phyloP scores from a whole-genome alignment of 179 eudicot species.

The Camellia oleifera region DNA sequence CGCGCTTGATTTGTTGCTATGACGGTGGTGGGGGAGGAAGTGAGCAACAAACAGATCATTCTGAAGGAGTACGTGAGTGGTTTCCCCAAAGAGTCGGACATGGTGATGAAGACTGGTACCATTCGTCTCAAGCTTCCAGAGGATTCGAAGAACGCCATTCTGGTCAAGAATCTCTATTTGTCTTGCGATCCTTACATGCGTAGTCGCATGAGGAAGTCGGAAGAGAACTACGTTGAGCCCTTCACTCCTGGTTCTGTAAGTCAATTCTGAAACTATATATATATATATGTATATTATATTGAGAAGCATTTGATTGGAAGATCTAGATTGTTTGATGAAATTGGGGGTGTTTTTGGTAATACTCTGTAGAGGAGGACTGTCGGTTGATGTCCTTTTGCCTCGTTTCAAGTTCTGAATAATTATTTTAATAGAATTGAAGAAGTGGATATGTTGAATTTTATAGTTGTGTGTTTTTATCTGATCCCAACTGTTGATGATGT shows the following conservation, averaged over 20 bases:
- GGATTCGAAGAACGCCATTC: slow-evolving; percentile 35
- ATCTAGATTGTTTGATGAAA: neutral
- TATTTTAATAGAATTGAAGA: too few relatives aligned
- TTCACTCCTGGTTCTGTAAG: slow-evolving; percentile 61
- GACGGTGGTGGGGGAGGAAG: slow-evolving; percentile 6
- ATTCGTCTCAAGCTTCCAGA: slow-evolving; percentile 37
- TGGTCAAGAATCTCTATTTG: slow-evolving; percentile 30
- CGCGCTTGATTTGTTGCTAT: neutral
- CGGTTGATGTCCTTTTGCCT: neutral
- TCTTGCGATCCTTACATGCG: slow-evolving; percentile 62
- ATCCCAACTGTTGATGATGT: neutral
- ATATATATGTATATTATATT: too few relatives aligned
- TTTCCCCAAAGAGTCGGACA: slow-evolving; percentile 54
- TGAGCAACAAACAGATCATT: slow-evolving; percentile 50
- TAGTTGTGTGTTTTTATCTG: neutral
- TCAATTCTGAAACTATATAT: neutral
- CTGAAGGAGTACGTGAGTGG: slow-evolving; percentile 60
- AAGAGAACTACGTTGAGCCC: slow-evolving; percentile 20
- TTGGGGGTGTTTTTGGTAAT: neutral
- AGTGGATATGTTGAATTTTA: too few relatives aligned
- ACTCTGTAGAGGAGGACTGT: neutral
- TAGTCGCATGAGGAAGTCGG: slow-evolving; percentile 34
- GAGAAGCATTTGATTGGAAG: too few relatives aligned
- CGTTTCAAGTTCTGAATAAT: too few relatives aligned
- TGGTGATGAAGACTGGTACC: slow-evolving; percentile 32